Evolutionary conservation across 306 rosid genomes (phyloP).

Genomic region (Vigna angularis): DNA sequence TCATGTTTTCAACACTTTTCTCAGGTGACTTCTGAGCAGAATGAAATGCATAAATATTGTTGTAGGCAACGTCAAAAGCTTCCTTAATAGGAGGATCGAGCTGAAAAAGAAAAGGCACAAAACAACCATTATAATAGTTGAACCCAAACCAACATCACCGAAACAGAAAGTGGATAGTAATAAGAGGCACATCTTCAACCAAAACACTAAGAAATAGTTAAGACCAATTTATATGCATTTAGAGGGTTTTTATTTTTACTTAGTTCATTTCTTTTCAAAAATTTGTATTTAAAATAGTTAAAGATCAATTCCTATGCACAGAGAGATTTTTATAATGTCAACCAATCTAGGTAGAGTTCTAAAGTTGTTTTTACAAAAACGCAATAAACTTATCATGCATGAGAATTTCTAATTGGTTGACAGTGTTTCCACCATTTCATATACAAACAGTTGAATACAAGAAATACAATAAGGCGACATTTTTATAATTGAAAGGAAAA

Average conservation of each 20-base stretch:
- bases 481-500: no score
- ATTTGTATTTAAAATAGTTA: no score
- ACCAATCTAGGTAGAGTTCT: not conserved
- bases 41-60: conserved; percentile 94
- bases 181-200: not conserved
- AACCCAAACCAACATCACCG: conserved; percentile 3
- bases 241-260: no score
- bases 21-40: conserved; percentile 83
- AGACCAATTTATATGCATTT: no score
- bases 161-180: conserved; percentile 3
- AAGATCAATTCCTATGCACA: no score
- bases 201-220: not conserved
- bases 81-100: conserved; percentile 73
- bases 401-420: not conserved
- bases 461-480: not conserved
- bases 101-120: conserved; percentile 59
- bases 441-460: not conserved
- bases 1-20: conserved; percentile 87
- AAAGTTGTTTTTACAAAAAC: not conserved
- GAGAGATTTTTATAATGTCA: not conserved
- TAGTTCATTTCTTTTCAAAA: no score
- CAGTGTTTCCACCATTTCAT: not conserved
- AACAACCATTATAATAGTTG: not conserved
- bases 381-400: not conserved
- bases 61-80: conserved; percentile 91